A percentile compares a stretch with the other conserved stretches of the same genome.
Conservation (phyloP, 2,329 filamentous ascomycete species). For the Ilyonectria mors-panacis region DNA sequence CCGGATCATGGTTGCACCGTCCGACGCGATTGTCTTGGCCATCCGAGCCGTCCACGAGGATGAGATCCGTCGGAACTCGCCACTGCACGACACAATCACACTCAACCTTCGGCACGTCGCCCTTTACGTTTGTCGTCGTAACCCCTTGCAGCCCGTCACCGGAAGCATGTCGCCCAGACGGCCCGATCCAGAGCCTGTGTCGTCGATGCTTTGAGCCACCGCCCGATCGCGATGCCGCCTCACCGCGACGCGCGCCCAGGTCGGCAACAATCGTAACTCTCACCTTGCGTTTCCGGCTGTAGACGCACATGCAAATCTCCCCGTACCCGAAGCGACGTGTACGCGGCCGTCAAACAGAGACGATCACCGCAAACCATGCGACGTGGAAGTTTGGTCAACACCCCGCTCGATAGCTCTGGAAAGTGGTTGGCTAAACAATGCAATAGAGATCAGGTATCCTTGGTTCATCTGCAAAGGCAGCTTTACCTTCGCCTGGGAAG, state of each 20-base stretch:
- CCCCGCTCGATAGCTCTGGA: neutral
- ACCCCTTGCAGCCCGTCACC: neutral
- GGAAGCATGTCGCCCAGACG: slow-evolving; percentile 19
- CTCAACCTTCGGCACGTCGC: neutral
- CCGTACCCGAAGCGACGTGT: neutral
- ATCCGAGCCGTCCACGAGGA: neutral
- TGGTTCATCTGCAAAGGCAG: neutral
- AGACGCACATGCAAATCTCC: neutral
- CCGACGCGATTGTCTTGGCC: neutral
- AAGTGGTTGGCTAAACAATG: neutral
- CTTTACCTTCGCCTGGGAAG: neutral
- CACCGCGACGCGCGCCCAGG: neutral
- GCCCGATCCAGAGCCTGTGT: neutral
- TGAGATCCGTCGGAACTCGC: neutral
- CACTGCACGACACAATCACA: neutral
- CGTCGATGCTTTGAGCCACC: neutral
- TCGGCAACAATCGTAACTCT: neutral
- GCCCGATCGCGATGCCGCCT: neutral
- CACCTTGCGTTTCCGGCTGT: neutral
- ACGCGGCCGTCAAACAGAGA: neutral
- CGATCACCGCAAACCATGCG: neutral
- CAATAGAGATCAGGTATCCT: neutral
- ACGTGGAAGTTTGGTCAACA: neutral
- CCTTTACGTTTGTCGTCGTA: neutral
- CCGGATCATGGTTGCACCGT: slow-evolving; percentile 6